Base-by-base conservation (phyloP, 352 stramenopile species). In the Phytophthora citricola region DNA sequence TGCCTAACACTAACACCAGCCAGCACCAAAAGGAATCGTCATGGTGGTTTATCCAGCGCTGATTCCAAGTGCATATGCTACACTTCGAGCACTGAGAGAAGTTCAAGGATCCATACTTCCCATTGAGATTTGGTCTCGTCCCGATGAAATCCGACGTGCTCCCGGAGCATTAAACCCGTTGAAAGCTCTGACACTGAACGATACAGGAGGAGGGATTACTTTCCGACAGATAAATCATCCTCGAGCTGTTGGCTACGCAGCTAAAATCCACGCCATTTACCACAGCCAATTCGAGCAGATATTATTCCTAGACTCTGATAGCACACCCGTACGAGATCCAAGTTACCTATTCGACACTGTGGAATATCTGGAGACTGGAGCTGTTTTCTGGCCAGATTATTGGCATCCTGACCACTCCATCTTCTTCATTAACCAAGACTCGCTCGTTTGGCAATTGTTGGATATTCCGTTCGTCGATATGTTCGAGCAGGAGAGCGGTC, bases 41-140 rank as follows among this genome's bases (percentile, higher is more conserved):
- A 75, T 91, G 49, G 73, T 86, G 4, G 73, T 90, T 34, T 90
- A 91, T 54, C 76, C 76, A 3, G 80, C 83, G 51, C 58, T 88
- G 29, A 64, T 91, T 57, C 71, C 78, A 15, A 89, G 80, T n/a
- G 80, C 73, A 11, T 91, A 43, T 43, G 36, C 36, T 11, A 43
- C 36, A 17, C 12, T 43, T 43, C 36, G 36, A 43, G 15, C 36
- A 17, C 36, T 43, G 20, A 75, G 81, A 47, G 11, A 61, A 43
- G 2, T 52, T 58, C 5, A 39, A 7, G 32, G 49, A 6, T 91
- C 79, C 54, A 41, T 51, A 26, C 73, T 92, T 14, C 73, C 75
- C 0, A 78, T 92, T 17, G 81, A 92, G 59, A 49, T 90, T 3
- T 92, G 81, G 83, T 78, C 76, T 34, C 62, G 75, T 32, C 65